Base-by-base conservation (phyloP, 2,329 filamentous ascomycete species). In the Monosporascus sp. region DNA sequence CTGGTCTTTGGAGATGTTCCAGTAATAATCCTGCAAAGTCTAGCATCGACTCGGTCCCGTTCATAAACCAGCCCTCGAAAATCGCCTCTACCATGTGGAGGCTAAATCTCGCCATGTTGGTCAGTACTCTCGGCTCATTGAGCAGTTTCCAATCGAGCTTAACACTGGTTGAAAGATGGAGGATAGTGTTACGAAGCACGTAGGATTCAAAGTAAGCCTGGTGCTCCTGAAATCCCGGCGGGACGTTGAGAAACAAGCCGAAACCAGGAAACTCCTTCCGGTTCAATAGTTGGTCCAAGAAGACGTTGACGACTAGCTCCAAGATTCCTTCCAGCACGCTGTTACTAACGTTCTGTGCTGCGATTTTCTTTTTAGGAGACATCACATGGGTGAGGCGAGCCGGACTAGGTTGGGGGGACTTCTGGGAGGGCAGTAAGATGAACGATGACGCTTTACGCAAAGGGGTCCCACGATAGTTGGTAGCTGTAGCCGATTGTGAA, bases 181-280 rank as follows among this genome's bases (percentile, higher is more conserved):
- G 80, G 46, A 97, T 81, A 0, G 89, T 85, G 59, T 87, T 87
- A 27, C 86, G 83, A 20, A 97, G 75, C 3, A 97, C 76, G 66
- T 92, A 97, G 0, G 94, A 96, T 66, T 96, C 91, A 60, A 99
- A 97, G 67, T 92, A 96, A 0, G 91, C 91, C 64, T 97, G 92
- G 61, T 97, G 91, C 66, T 97, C 94, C 61, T 93, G 84, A 64
- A 96, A 96, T 0, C 93, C 92, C 1, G 94, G 91, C 1, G 95
- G 94, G 0, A 93, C 88, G 67, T 94, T 96, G 51, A 90, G 76
- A 64, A 90, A 96, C 9, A 99, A 74, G 0, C 87, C 86, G 51
- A 99, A 88, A 0, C 94, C 93, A 3, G 87, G 79, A 65, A 97
- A 99, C 51, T 99, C 94, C 67, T 96, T 96, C 26, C 91, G 85